Evolutionary conservation across 2,329 filamentous ascomycete genomes (phyloP), one percentile per base, ranked within the genome.

Genomic region (Colletotrichum sp.): DNA sequence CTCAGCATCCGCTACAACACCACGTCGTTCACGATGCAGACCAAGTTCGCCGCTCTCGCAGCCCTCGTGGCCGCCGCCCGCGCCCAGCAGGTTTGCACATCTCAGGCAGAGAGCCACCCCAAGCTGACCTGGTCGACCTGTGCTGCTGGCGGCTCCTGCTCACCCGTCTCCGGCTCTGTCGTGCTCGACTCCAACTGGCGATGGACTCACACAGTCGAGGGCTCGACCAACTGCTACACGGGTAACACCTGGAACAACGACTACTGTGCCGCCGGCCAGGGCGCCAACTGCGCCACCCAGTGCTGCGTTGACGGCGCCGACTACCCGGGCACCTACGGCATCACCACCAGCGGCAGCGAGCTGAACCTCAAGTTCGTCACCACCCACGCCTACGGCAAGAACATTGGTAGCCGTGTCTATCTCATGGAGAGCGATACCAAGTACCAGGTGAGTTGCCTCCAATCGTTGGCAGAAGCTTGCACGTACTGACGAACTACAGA

Each of bases 121-220:
- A 72, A 84, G 33, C 82, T 92, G 77, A 85, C 81, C 71, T 90
- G 88, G 87, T 83, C 87, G 73, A 85, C 85, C 77, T 92, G 90
- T 82, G 86, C 88, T 43, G 78, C 82, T 27, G 83, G 82, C 70
- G 88, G 89, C 72, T 82, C 81, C 68, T 92, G 90, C 83, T 86
- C 82, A 31, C 83, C 81, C 67, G 85, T 89, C 76, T 77, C 79
- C 54, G 89, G 87, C 55, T 87, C 86, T 43, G 84, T 92, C 57
- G 88, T 88, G 67, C 82, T 92, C 77, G 90, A 92, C 75, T 81
- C 89, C 78, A 92, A 91, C 84, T 92, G 90, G 89, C 87, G 90
- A 74, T 92, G 90, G 90, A 84, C 89, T 72, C 89, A 91, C 81
- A 80, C 80, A 21, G 80, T 82, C 66, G 76, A 79, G 7, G 83